Base-by-base conservation (phyloP, 805 yeast genomes). In the Priceomyces fermenticarens region DNA sequence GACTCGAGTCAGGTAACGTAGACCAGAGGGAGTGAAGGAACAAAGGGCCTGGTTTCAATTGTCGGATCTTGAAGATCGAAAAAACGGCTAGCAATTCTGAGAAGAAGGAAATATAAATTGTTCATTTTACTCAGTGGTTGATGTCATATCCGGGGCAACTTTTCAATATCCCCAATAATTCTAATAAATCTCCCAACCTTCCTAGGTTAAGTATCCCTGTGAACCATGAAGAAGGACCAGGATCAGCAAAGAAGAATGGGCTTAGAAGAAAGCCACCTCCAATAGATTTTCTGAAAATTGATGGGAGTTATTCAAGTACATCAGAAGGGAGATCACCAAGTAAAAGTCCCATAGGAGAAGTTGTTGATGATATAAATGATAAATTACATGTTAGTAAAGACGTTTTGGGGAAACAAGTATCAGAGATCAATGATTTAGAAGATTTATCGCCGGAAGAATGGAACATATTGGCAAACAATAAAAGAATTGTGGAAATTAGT, bases 391-490 rank as follows among this genome's bases (percentile, higher is more conserved):
- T 32, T 11, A 17, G 27, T 15, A 30, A n/a, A 10, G 23, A 15
- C 3, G 27, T 23, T 33, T 33, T 26, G 7, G 23, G 12, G 12
- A 16, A 11, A 7, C 3, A 17, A 25, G 31, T 27, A 9, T 10
- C 10, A 1, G 32, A 26, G 31, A 30, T 42, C 7, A 30, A 32
- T 28, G 35, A 31, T 15, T 20, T 81, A 15, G 75, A 73, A 36
- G 78, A 78, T 29, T 58, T 88, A 35, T 83, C 82, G 20, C 88
- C 85, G 37, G 79, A 77, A 11, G 88, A 82, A 38, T 90, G 97
- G 97, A 75, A 78, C 48, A 51, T 61, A 3, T 66, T 82, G 2
- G 81, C 85, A 10, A 72, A 77, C 40, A 60, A 69, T 23, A 77
- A 78, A 37, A 76, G 80, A 34, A 86, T 93, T 29, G 67, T 77